Percentiles rank a stretch among this genome's conserved stretches.
phyloP scores from a whole-genome alignment of 2,329 filamentous ascomycete genomes.

The Bipolaris cookei region DNA sequence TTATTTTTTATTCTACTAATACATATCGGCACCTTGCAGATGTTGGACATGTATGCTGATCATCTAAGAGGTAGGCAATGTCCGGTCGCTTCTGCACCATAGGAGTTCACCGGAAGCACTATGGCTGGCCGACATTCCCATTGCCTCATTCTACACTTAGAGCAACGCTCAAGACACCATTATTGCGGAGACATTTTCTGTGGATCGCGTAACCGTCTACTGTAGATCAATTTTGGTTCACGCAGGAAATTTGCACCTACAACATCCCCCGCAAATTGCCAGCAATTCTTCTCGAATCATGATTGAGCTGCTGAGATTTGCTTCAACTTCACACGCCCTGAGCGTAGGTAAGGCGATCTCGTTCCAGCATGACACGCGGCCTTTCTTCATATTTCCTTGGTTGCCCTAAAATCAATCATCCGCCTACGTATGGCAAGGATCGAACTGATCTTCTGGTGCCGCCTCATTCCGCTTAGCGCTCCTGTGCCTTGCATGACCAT shows the following conservation, averaged over 20 bases:
- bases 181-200: too few relatives aligned
- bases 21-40: too few relatives aligned
- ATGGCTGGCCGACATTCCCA: too few relatives aligned
- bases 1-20: background rate
- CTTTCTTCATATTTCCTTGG: background rate
- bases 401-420: background rate
- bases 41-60: background rate
- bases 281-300: too few relatives aligned
- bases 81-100: background rate
- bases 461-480: conserved; percentile 1
- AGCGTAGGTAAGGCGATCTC: background rate
- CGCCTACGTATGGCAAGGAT: background rate
- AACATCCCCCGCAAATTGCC: background rate
- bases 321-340: background rate
- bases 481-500: background rate
- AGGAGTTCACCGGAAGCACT: background rate
- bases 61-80: background rate
- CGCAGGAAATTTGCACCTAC: background rate
- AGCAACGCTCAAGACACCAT: background rate
- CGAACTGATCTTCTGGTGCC: background rate
- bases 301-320: background rate
- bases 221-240: background rate
- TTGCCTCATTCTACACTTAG: background rate
- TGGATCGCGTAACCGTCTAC: too few relatives aligned
- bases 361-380: background rate